Conservation (phyloP, 345 rosid genomes). For the Schrenkiella parvula region DNA sequence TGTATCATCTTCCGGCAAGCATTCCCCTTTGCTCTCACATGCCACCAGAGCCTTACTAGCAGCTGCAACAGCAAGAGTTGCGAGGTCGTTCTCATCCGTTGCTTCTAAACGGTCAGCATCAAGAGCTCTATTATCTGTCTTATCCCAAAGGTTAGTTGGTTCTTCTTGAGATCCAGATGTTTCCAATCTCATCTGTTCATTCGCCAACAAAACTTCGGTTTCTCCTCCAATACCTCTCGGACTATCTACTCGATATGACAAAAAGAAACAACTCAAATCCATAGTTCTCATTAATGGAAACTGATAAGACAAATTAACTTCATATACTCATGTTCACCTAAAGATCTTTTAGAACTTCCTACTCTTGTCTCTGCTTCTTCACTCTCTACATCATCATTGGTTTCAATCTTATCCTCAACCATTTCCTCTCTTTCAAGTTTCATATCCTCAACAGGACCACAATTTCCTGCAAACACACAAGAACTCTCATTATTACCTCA, state of each 20-base stretch:
- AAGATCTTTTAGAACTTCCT: slow-evolving; percentile 13
- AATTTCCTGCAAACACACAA: slow-evolving; percentile 34
- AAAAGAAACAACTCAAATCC: neutral
- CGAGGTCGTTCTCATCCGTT: slow-evolving; percentile 54
- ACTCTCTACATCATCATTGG: slow-evolving; percentile 22
- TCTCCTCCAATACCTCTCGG: slow-evolving; percentile 19
- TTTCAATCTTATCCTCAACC: neutral
- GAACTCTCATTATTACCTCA: neutral
- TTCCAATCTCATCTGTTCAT: slow-evolving; percentile 26
- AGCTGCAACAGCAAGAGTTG: slow-evolving; percentile 19
- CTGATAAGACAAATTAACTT: neutral
- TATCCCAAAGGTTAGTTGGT: slow-evolving; percentile 6
- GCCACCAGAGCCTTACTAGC: slow-evolving; percentile 24
- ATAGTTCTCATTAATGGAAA: neutral
- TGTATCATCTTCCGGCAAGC: slow-evolving; percentile 30
- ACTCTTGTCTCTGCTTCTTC: slow-evolving; percentile 12
- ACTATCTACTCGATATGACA: slow-evolving; percentile 30
- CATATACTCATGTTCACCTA: slow-evolving; percentile 29
- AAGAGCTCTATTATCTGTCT: slow-evolving; percentile 8
- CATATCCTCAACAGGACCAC: slow-evolving; percentile 24
- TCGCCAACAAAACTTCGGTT: slow-evolving; percentile 23
- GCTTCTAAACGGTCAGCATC: slow-evolving; percentile 48
- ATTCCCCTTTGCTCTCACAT: slow-evolving; percentile 28
- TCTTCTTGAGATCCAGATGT: slow-evolving; percentile 29
- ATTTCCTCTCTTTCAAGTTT: slow-evolving; percentile 20